phyloP scores from a whole-genome alignment of 306 rosid genomes.

The Quercus robur region DNA sequence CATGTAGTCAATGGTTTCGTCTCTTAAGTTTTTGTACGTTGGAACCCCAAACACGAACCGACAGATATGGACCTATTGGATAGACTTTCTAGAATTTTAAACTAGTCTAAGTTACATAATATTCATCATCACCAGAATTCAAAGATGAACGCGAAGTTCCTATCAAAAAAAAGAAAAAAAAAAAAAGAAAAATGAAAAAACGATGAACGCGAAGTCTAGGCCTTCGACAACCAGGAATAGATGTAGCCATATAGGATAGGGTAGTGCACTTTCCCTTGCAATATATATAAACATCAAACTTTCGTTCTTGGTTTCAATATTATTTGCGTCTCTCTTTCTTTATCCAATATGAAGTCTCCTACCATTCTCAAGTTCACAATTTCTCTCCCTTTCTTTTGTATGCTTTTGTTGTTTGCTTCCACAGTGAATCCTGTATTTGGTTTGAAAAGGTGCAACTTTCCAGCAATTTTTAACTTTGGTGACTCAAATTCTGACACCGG shows the following conservation, averaged over 20 bases:
- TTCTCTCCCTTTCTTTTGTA: background rate
- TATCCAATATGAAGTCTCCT: background rate
- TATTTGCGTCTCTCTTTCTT: background rate
- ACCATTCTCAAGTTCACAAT: background rate
- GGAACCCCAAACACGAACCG: too few relatives aligned
- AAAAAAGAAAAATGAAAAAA: too few relatives aligned
- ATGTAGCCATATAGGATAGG: background rate
- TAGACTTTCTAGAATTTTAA: too few relatives aligned
- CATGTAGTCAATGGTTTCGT: too few relatives aligned
- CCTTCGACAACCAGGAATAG: background rate
- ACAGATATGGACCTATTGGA: too few relatives aligned
- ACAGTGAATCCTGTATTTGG: slow-evolving; percentile 7
- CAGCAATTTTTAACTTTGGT: slow-evolving; percentile 56
- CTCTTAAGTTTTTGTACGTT: too few relatives aligned
- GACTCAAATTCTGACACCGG: slow-evolving; percentile 58
- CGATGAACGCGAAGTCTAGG: background rate
- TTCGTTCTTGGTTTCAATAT: background rate
- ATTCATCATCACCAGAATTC: background rate
- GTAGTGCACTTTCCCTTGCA: background rate
- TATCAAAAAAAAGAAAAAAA: too few relatives aligned
- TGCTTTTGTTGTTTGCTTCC: background rate
- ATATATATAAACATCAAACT: background rate
- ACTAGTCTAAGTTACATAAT: too few relatives aligned
- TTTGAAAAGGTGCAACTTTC: slow-evolving; percentile 26
- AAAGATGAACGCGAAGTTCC: background rate